A percentile compares a stretch with the other conserved stretches of the same genome.
phyloP scores from a whole-genome alignment of 208 protist species.

The Acanthamoeba culbertsoni region DNA sequence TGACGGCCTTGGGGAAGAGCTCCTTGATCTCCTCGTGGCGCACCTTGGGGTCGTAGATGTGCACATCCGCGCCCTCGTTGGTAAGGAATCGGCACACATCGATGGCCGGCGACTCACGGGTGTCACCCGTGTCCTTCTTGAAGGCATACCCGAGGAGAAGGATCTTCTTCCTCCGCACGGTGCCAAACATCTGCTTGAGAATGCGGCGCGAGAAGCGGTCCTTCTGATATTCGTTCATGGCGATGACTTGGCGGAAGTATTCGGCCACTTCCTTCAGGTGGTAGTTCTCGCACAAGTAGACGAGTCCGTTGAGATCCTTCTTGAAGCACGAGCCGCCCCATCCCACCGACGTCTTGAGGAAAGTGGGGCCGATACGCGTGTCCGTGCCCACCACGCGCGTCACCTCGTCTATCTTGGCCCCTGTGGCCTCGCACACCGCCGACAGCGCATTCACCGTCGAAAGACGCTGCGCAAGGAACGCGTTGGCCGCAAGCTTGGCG shows the following conservation, averaged over 20 bases:
- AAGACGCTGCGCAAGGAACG: conserved; percentile 96
- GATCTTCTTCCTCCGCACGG: conserved; percentile 92
- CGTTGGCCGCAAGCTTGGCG: conserved; percentile 97
- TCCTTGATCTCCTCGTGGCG: conserved; percentile 69
- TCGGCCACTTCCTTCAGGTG: conserved; percentile 91
- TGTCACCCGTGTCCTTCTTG: conserved; percentile 92
- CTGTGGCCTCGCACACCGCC: conserved; percentile 91
- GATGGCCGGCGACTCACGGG: conserved; percentile 92
- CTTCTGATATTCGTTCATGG: conserved; percentile 96
- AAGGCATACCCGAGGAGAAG: conserved; percentile 95
- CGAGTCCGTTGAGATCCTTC: conserved; percentile 97
- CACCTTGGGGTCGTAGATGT: conserved; percentile 97
- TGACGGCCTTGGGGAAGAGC: conserved; percentile 51
- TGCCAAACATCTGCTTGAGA: conserved; percentile 91
- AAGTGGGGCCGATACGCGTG: conserved; percentile 91
- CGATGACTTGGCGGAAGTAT: conserved; percentile 94
- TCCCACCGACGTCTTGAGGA: conserved; percentile 91
- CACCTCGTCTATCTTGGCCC: conserved; percentile 89
- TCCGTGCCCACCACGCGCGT: conserved; percentile 87
- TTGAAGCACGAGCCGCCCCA: conserved; percentile 96
- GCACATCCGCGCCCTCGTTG: conserved; percentile 89
- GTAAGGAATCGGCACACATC: conserved; percentile 88
- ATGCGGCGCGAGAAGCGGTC: conserved; percentile 90
- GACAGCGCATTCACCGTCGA: conserved; percentile 94
- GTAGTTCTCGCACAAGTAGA: conserved; percentile 93